Percentiles rank a stretch among this genome's conserved stretches.
phyloP scores from a whole-genome alignment of 169 alveolate species.

The Plasmodium knowlesi region DNA sequence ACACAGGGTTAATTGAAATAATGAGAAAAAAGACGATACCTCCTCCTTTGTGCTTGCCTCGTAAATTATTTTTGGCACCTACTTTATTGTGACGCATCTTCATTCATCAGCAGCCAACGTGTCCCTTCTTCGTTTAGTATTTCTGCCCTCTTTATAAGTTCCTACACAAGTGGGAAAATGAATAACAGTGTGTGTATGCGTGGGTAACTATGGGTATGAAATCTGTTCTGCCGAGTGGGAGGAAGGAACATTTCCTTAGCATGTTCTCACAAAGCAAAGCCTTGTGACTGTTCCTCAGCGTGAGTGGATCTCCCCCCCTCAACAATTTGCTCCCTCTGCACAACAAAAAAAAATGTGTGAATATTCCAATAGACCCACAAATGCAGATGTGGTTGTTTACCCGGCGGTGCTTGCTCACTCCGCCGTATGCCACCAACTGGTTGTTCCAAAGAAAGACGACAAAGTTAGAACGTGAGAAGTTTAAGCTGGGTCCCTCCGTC shows the following conservation, averaged over 20 bases:
- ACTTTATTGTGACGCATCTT: background rate
- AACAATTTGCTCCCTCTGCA: background rate
- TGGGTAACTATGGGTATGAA: background rate
- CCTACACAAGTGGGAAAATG: conserved; percentile 6
- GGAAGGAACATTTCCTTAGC: background rate
- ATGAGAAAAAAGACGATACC: background rate
- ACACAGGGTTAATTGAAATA: background rate
- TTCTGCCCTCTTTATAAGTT: conserved; percentile 50
- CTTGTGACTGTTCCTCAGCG: background rate
- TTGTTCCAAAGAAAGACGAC: conserved; percentile 64
- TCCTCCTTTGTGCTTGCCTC: background rate
- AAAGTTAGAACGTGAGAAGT: conserved; percentile 40
- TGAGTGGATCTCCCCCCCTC: background rate
- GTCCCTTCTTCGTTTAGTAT: conserved; percentile 57
- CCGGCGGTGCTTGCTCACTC: conserved; percentile 52
- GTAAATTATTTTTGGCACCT: background rate
- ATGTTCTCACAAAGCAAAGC: background rate
- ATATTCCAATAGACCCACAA: background rate
- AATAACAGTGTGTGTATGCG: background rate
- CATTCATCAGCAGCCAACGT: conserved; percentile 41
- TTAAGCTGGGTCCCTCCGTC: conserved; percentile 54
- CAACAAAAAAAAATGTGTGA: background rate
- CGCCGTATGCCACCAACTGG: conserved; percentile 70
- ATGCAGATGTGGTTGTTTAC: conserved; percentile 12
- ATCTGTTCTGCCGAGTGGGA: background rate